Evolutionary conservation across 2,329 filamentous ascomycete species (phyloP).

Genomic region (Fusarium tricinctum): DNA sequence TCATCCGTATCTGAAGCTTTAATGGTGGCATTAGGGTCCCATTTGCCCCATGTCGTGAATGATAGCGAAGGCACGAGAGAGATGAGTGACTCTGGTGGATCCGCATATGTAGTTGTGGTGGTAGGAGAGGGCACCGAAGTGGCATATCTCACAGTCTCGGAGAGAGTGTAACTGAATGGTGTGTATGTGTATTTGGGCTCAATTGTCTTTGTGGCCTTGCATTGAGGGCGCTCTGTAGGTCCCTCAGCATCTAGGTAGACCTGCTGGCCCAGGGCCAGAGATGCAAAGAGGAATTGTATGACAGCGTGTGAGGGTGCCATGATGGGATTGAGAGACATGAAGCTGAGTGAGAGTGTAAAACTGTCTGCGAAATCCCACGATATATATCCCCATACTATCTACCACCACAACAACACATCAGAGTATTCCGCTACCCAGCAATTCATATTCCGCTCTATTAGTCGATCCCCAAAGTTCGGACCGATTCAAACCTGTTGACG

Average conservation of each 20-base stretch:
- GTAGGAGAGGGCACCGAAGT: slow-evolving; percentile 51
- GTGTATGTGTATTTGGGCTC: slow-evolving; percentile 50
- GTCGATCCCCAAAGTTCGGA: slow-evolving; percentile 37
- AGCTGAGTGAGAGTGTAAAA: neutral
- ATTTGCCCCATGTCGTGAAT: slow-evolving; percentile 55
- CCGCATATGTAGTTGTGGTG: slow-evolving; percentile 51
- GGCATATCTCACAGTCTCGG: slow-evolving; percentile 53
- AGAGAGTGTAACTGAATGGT: slow-evolving; percentile 52
- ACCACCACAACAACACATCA: neutral
- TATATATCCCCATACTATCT: slow-evolving; percentile 14
- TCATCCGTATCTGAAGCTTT: slow-evolving; percentile 50
- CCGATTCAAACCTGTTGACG: slow-evolving; percentile 33
- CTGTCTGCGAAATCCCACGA: neutral
- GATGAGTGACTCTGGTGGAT: slow-evolving; percentile 47
- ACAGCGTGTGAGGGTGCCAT: slow-evolving; percentile 36
- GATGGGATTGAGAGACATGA: slow-evolving; percentile 7
- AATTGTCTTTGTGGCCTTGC: slow-evolving; percentile 33
- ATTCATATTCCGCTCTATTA: slow-evolving; percentile 16
- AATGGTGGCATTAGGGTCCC: slow-evolving; percentile 51
- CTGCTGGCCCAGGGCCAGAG: slow-evolving; percentile 47
- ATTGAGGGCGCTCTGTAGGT: slow-evolving; percentile 50
- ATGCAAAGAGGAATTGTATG: slow-evolving; percentile 39
- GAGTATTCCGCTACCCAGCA: neutral
- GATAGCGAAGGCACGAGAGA: slow-evolving; percentile 49
- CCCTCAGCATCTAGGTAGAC: slow-evolving; percentile 47